Evolutionary conservation across 2,329 filamentous ascomycete species (phyloP).

Genomic region (Verruconis gallopava): DNA sequence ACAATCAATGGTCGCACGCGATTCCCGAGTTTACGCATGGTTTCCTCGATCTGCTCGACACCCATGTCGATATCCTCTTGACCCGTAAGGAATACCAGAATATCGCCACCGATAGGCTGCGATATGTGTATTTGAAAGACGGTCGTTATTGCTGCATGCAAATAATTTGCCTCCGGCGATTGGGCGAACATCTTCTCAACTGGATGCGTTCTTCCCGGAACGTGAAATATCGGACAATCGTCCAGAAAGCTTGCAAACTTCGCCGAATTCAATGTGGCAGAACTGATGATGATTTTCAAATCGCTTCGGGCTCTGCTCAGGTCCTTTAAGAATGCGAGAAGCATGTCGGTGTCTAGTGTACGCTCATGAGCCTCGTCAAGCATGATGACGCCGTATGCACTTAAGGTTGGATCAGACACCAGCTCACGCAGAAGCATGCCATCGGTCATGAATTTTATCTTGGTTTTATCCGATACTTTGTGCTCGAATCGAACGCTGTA

Average conservation of each 20-base stretch:
- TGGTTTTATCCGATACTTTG: conserved; percentile 77
- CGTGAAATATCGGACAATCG: conserved; percentile 85
- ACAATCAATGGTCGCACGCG: conserved; percentile 80
- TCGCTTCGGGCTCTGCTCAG: conserved; percentile 71
- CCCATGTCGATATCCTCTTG: conserved; percentile 93
- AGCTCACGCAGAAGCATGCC: conserved; percentile 88
- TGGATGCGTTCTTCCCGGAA: conserved; percentile 76
- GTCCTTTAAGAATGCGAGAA: conserved; percentile 81
- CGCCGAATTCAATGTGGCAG: conserved; percentile 85
- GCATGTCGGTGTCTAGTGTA: conserved; percentile 79
- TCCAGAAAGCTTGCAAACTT: conserved; percentile 91
- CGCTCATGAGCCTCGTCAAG: conserved; percentile 97
- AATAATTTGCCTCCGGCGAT: conserved; percentile 85
- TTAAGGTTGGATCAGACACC: conserved; percentile 73
- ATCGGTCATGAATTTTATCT: conserved; percentile 94
- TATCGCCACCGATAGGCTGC: conserved; percentile 66
- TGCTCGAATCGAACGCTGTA: conserved; percentile 95
- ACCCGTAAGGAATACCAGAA: conserved; percentile 87
- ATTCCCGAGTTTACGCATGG: conserved; percentile 70
- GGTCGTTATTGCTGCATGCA: conserved; percentile 81
- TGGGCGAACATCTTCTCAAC: conserved; percentile 87
- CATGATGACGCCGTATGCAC: conserved; percentile 77
- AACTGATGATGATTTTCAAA: conserved; percentile 81
- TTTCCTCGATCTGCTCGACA: conserved; percentile 72
- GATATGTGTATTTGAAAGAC: conserved; percentile 91